Evolutionary conservation across 2,329 filamentous ascomycete genomes (phyloP), one percentile per base, ranked within the genome.

Genomic region (Trichoderma sp.): DNA sequence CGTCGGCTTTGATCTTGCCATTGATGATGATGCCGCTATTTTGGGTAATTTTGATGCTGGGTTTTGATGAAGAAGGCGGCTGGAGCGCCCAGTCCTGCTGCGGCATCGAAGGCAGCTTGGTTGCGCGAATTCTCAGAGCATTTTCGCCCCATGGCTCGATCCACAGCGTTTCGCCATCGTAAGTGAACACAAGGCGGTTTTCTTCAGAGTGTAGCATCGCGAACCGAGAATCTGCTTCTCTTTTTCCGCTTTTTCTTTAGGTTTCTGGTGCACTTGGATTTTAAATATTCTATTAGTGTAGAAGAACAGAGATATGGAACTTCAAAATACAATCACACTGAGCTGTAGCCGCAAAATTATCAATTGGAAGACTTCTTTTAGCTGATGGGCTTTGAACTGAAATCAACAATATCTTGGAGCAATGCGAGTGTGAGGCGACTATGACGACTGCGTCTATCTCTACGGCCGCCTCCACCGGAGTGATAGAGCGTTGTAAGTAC

Each of bases 131-230:
- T 40, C 84, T 81, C 3, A 86, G 72, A 0, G 84, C 80, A 69
- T 85, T 80, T 5, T 73, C 59, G 5, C 83, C 83, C 84, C 84
- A 86, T 53, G 84, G 76, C 68, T 86, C 82, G 56, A 86, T 77
- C 79, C 81, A 84, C 55, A 86, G 76, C 11, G 78, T 76, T 70
- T 86, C 83, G 10, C 80, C 80, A 73, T 86, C 84, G 69, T 76
- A 81, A 6, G 68, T 69, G 70, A 73, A 78, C 35, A 74, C 70
- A 1, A 80, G 75, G 4, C 72, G 72, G 40, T 73, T 72, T 8
- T 72, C 71, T 31, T 77, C 47, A 5, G 71, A 61, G 57, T 60
- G 11, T 24, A 73, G 65, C 71, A 72, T 72, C 16, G 31, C 33
- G 8, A 35, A 58, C 33, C 10, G 31, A 33, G n/a, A n/a, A n/a